These are phyloP conservation scores for Glycine latifolia DNA, from an alignment of 306 rosid genomes.

Conservation along the genomic window DNA sequence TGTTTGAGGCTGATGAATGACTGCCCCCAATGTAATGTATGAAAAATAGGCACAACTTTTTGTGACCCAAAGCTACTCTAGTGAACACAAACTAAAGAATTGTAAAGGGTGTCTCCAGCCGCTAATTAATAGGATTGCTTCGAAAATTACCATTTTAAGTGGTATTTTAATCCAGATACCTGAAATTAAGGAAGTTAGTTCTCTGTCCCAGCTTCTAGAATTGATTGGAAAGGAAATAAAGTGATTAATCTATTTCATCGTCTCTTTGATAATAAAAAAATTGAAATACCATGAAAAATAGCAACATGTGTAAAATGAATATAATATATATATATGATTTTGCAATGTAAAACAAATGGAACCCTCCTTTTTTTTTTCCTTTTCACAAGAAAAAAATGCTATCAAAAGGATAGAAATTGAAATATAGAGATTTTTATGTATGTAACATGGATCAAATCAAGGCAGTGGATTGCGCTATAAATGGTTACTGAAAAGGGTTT, in stretches of 20 bases:
- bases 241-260: too few species aligned
- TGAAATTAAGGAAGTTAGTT: too few species aligned
- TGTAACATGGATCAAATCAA: not conserved
- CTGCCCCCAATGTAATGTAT: not conserved
- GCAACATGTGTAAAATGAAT: not conserved
- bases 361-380: not conserved
- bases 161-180: too few species aligned
- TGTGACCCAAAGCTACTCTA: not conserved
- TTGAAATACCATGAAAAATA: not conserved
- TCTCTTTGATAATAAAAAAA: too few species aligned
- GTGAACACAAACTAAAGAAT: not conserved
- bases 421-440: not conserved
- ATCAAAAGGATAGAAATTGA: not conserved
- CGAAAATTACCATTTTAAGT: too few species aligned
- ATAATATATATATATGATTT: not conserved
- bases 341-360: not conserved
- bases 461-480: not conserved
- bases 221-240: too few species aligned
- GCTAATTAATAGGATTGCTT: too few species aligned
- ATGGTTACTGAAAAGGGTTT: slow-evolving; percentile 12
- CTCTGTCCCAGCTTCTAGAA: not conserved
- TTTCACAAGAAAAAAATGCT: not conserved
- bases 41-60: not conserved
- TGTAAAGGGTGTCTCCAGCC: too few species aligned
- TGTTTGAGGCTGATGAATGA: not conserved